Percentiles rank a stretch among this genome's conserved stretches.
phyloP scores from a whole-genome alignment of 2,329 filamentous ascomycete genomes.

The Colletotrichum lentis region DNA sequence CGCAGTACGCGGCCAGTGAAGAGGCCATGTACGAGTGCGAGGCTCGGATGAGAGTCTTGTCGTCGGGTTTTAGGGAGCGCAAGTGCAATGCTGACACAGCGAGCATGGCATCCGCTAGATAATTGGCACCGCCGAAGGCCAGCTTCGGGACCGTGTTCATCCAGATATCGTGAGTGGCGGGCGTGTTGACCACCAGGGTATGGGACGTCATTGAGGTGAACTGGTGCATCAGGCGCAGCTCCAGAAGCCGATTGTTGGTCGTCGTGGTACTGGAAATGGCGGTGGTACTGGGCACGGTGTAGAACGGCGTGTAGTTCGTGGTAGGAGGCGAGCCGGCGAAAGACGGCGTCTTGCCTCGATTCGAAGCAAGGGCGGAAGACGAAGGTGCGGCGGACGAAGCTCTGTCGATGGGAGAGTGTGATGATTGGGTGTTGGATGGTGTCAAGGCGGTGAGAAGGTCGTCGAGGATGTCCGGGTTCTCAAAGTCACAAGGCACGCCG shows the following conservation, averaged over 20 bases:
- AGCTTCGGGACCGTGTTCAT: constrained; percentile 66
- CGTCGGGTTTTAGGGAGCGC: constrained; percentile 63
- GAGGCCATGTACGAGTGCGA: constrained; percentile 73
- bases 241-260: constrained; percentile 59
- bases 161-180: constrained; percentile 65
- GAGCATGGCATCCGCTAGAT: constrained; percentile 69
- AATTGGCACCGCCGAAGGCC: constrained; percentile 66
- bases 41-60: constrained; percentile 66
- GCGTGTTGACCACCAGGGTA: constrained; percentile 64
- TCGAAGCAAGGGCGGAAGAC: constrained; percentile 30
- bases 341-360: constrained; percentile 39
- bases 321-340: constrained; percentile 34
- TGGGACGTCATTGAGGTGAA: constrained; percentile 68
- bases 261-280: constrained; percentile 46
- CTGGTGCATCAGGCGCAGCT: constrained; percentile 71
- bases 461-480: constrained; percentile 58
- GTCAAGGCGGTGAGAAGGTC: constrained; percentile 50
- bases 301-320: constrained; percentile 48
- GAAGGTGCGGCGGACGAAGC: constrained; percentile 43
- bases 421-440: constrained; percentile 39
- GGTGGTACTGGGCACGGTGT: constrained; percentile 45
- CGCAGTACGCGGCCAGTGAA: constrained; percentile 67
- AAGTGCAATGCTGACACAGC: constrained; percentile 71
- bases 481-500: constrained; percentile 72
- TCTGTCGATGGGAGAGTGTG: constrained; percentile 39